Evolutionary conservation across 768 basidiomycete genomes (phyloP), one percentile per base, ranked within the genome.

Genomic region (Hericium alpestre): DNA sequence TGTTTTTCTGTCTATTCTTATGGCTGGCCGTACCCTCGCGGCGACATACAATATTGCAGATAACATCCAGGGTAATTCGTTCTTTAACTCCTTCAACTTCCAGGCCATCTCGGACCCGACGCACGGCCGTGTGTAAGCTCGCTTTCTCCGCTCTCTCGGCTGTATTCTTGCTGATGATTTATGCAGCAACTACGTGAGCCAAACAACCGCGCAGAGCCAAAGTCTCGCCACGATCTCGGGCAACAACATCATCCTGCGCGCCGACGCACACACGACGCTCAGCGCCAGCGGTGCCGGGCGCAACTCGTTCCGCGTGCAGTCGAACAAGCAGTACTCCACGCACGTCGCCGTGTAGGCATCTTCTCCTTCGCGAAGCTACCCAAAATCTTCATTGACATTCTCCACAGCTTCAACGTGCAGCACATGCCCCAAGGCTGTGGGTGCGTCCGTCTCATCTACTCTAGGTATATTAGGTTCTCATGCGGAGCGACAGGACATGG

Each of bases 121-220:
- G 7, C 73, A 83, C 59, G 84, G 84, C 27, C 74, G 83, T 54
- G 85, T 87, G 84, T 84, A 67, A 63, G 79, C 48, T 15, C 43
- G 43, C 43, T 11, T 46, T 12, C 43, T 9, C 11, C 5, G 7
- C 43, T 3, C 7, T 46, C 0, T 20, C 5, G 3, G 3, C 43
- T 23, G 38, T 8, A 22, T 51, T 20, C 50, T 4, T 41, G 2
- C 8, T 3, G 39, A 58, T 10, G 51, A 7, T 51, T n/a, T 11
- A 12, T 16, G 9, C 51, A 77, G 74, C 39, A 72, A 74, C 57
- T 80, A 79, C 57, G 74, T 80, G 56, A 60, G 65, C 58, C 67
- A 76, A 55, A 65, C 67, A 2, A 81, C 80, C 0, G 85, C 86
- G 0, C 58, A 72, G 23, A 68, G 70, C 12, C 65, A 76, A 51